A percentile compares a stretch with the other conserved stretches of the same genome.
phyloP scores from a whole-genome alignment of 495 filamentous ascomycete genomes.

The Lasiosphaeris hirsuta region DNA sequence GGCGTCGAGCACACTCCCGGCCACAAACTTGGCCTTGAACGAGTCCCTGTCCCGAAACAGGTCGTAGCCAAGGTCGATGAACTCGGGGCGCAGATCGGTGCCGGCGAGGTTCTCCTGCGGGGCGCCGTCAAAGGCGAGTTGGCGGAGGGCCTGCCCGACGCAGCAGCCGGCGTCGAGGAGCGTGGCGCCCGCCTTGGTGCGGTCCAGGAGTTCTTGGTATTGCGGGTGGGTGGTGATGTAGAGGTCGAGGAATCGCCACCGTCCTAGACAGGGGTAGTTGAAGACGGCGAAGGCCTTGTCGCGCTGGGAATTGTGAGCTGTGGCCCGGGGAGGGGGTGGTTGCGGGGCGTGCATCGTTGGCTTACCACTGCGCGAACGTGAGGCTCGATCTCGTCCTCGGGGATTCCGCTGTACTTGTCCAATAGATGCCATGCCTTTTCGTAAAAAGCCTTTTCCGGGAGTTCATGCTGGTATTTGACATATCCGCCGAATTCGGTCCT shows the following conservation, averaged over 20 bases:
- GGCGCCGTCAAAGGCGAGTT: constrained; percentile 42
- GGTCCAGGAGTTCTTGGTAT: constrained; percentile 27
- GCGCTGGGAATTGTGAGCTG: constrained; percentile 23
- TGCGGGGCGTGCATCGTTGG: not conserved
- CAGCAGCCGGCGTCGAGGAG: constrained; percentile 53
- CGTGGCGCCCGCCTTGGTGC: constrained; percentile 19
- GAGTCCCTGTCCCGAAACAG: constrained; percentile 48
- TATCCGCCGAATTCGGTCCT: not conserved
- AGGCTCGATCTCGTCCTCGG: constrained; percentile 38
- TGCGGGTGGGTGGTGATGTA: constrained; percentile 24
- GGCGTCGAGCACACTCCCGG: constrained; percentile 51
- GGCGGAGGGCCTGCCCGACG: constrained; percentile 49
- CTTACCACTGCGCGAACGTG: constrained; percentile 48
- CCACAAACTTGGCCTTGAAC: constrained; percentile 46
- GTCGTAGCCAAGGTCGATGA: constrained; percentile 53
- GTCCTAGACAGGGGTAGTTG: constrained; percentile 42
- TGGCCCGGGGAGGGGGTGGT: no score
- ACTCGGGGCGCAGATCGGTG: constrained; percentile 43
- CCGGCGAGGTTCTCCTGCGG: constrained; percentile 40
- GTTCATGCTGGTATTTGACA: constrained; percentile 6
- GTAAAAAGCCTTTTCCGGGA: not conserved
- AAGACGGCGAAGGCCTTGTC: constrained; percentile 37
- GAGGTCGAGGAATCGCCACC: constrained; percentile 39
- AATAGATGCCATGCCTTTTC: constrained; percentile 30
- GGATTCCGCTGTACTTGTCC: constrained; percentile 48